Evolutionary conservation across 306 rosid species (phyloP).

Genomic region (Bauhinia variegata): DNA sequence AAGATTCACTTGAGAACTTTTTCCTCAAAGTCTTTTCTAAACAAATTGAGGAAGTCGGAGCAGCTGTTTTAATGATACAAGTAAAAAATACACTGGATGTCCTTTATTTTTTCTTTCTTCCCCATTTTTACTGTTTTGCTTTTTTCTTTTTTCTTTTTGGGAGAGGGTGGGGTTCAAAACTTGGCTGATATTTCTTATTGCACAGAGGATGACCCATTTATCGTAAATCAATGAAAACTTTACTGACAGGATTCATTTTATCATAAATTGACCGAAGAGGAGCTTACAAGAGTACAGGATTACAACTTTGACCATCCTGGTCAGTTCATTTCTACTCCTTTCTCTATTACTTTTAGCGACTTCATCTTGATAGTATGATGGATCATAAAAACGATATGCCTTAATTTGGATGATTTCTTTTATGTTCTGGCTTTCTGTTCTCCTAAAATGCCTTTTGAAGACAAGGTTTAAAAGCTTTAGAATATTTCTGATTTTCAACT

Average conservation of each 20-base stretch:
- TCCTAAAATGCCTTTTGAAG: too few species aligned
- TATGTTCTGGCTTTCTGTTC: constrained; percentile 8
- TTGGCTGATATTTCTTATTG: constrained; percentile 29
- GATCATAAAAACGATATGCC: constrained; percentile 11
- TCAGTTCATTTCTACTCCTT: constrained; percentile 46
- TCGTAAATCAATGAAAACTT: constrained; percentile 12
- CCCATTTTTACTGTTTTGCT: not conserved
- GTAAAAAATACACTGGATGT: constrained; percentile 7
- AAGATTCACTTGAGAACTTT: too few species aligned
- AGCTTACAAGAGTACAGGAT: constrained; percentile 79
- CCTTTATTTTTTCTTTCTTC: constrained; percentile 18
- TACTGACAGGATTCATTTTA: constrained; percentile 88
- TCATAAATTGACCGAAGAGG: constrained; percentile 76
- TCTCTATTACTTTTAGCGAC: constrained; percentile 8
- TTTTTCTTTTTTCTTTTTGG: constrained; percentile 7
- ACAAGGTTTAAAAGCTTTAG: too few species aligned
- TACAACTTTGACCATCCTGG: constrained; percentile 99
- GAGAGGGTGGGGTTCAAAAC: constrained; percentile 9
- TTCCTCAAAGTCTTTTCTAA: constrained; percentile 3
- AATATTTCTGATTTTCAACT: too few species aligned
- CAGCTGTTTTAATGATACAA: not conserved
- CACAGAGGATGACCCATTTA: constrained; percentile 11
- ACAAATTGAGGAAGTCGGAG: constrained; percentile 8
- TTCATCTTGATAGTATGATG: constrained; percentile 14
- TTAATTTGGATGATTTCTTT: constrained; percentile 1